phyloP scores from a whole-genome alignment of 805 yeast genomes.

The Yarrowia porcina region DNA sequence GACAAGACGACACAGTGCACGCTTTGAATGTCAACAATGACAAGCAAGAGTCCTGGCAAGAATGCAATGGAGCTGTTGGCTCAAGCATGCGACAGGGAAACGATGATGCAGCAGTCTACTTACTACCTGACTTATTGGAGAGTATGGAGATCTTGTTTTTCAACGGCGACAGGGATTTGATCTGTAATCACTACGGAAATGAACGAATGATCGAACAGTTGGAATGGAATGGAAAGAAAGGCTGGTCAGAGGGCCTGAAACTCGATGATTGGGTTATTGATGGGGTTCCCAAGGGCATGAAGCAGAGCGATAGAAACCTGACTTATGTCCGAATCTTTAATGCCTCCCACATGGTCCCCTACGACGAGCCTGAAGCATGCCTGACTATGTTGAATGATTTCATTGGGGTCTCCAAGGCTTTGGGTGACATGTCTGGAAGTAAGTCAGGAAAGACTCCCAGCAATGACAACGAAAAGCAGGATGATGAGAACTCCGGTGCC shows the following conservation, averaged over 20 bases:
- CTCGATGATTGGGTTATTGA: constrained; percentile 48
- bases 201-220: constrained; percentile 60
- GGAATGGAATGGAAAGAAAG: constrained; percentile 56
- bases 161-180: constrained; percentile 83
- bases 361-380: constrained; percentile 66
- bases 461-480: background rate
- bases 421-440: background rate
- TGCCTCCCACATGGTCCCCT: constrained; percentile 93
- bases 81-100: constrained; percentile 48
- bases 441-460: background rate
- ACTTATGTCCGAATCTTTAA: constrained; percentile 70
- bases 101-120: constrained; percentile 57
- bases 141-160: constrained; percentile 64
- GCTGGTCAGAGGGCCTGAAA: constrained; percentile 35
- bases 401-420: constrained; percentile 31
- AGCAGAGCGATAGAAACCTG: constrained; percentile 62
- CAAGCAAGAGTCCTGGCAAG: constrained; percentile 59
- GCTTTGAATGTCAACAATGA: constrained; percentile 48
- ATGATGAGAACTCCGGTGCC: background rate
- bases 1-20: constrained; percentile 45
- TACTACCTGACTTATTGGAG: constrained; percentile 64
- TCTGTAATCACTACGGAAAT: constrained; percentile 80
- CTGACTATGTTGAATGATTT: constrained; percentile 63
- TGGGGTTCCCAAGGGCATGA: constrained; percentile 44
- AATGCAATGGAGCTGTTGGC: constrained; percentile 67